Evolutionary conservation across 257 asterid genomes (phyloP), one percentile per base, ranked within the genome.

Genomic region (Rubia yunnanensis): DNA sequence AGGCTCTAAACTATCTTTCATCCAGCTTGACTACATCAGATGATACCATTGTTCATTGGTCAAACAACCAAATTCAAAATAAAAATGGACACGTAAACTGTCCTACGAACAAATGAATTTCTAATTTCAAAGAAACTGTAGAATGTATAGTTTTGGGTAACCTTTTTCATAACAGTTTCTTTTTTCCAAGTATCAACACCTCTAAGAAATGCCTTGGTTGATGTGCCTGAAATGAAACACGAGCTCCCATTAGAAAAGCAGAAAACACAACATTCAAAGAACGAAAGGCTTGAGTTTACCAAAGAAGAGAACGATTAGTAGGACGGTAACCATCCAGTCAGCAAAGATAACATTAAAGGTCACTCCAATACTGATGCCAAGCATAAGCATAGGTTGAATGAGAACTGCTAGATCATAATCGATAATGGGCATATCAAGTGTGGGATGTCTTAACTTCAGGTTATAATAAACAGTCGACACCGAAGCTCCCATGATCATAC

Each of bases 401-500:
- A 94, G 97, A 60, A 94, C 88, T 27, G 96, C 97, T 86, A 94
- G 86, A 60, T 94, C 99, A 35, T 89, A 94, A 69, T 89, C 99
- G 36, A 94, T 94, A 48, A 94, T 76, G 15, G 99, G 96, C 94
- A 94, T 94, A 78, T 89, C 88, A 27, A 94, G 17, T 9, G 97
- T 89, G 1, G 99, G 99, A 85, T 94, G 99, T 67, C 89, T 79
- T 76, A 89, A 91, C 79, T 71, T 86, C 68, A 94, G 94, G 74
- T 94, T 94, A 76, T 86, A 94, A 80, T 94, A 89, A 61, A 94
- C 99, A 36, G 97, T 88, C 6, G 99, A 89, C 66, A 59, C 86
- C 11, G 99, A 79, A 68, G 89, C 97, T 59, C 99, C 99, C 99
- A 89, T 94, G 78, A 94, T 94, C 99, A 94, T 94, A 82, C 97